Evolutionary conservation across 2,329 filamentous ascomycete species (phyloP).

Genomic region (Diaporthe batatas): DNA sequence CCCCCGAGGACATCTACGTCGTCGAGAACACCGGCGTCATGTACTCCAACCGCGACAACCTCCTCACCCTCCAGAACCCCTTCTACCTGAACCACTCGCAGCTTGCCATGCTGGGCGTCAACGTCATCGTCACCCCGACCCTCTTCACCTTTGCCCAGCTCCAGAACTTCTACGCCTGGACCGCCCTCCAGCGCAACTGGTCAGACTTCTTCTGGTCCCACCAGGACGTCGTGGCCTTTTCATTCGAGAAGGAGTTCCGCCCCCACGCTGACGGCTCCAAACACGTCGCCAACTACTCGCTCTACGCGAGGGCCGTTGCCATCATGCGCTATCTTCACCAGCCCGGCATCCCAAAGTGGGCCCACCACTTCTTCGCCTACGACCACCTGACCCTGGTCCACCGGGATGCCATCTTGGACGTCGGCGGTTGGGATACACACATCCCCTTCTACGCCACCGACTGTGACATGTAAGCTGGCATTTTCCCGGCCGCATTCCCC

Average conservation of each 20-base stretch:
- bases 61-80: conserved; percentile 63
- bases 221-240: conserved; percentile 63
- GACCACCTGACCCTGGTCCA: conserved; percentile 66
- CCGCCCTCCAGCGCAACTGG: conserved; percentile 59
- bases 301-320: conserved; percentile 54
- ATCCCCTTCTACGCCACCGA: conserved; percentile 66
- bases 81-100: conserved; percentile 67
- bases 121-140: conserved; percentile 63
- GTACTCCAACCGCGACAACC: conserved; percentile 58
- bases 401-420: conserved; percentile 56
- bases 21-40: conserved; percentile 69
- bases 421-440: conserved; percentile 64
- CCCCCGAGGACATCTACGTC: conserved; percentile 64
- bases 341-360: conserved; percentile 57
- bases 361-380: conserved; percentile 62
- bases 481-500: not conserved
- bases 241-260: conserved; percentile 56
- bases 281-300: conserved; percentile 58
- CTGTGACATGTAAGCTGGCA: conserved; percentile 56
- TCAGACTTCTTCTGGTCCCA: conserved; percentile 67
- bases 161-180: conserved; percentile 66
- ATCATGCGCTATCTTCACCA: conserved; percentile 51
- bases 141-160: conserved; percentile 66
- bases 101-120: conserved; percentile 62
- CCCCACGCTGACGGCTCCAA: conserved; percentile 51